These are phyloP conservation scores for Oryza longistaminata DNA, from an alignment of 176 grass and related monocot genomes.

Conservation along the genomic window DNA sequence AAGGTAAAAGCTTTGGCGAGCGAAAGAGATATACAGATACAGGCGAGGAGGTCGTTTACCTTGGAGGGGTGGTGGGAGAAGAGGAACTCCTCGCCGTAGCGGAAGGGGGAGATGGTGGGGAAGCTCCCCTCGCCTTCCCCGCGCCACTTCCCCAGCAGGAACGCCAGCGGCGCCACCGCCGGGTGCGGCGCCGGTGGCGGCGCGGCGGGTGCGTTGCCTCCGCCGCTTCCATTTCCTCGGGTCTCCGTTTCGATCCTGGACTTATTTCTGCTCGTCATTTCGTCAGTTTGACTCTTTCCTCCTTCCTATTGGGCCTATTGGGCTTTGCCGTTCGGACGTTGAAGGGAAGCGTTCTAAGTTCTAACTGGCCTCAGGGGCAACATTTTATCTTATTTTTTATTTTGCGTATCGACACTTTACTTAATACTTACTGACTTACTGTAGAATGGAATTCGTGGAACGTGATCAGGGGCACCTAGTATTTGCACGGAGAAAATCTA, in stretches of 20 bases:
- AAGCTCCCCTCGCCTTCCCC: conserved; percentile 80
- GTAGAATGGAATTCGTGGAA: neutral
- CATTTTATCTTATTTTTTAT: no score
- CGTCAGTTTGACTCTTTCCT: neutral
- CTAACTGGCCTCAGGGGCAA: no score
- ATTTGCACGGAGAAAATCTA: neutral
- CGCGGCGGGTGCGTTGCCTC: conserved; percentile 3
- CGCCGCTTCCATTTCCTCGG: conserved; percentile 37
- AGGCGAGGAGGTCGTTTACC: conserved; percentile 33
- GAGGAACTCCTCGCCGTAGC: conserved; percentile 90
- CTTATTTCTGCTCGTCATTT: neutral
- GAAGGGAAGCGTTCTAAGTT: neutral
- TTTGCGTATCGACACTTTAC: no score
- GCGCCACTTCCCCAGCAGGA: conserved; percentile 73
- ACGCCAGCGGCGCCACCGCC: conserved; percentile 59
- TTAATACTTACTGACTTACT: no score
- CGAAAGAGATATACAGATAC: neutral
- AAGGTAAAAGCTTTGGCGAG: conserved; percentile 4
- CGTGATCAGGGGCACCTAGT: neutral
- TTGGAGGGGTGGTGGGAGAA: conserved; percentile 89
- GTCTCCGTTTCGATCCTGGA: conserved; percentile 35
- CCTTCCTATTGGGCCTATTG: neutral
- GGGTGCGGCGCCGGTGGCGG: conserved; percentile 58
- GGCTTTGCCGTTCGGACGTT: neutral
- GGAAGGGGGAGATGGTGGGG: conserved; percentile 80